A percentile compares a stretch with the other conserved stretches of the same genome.
Conservation (phyloP, 345 rosid genomes). For the Cardamine occulta region DNA sequence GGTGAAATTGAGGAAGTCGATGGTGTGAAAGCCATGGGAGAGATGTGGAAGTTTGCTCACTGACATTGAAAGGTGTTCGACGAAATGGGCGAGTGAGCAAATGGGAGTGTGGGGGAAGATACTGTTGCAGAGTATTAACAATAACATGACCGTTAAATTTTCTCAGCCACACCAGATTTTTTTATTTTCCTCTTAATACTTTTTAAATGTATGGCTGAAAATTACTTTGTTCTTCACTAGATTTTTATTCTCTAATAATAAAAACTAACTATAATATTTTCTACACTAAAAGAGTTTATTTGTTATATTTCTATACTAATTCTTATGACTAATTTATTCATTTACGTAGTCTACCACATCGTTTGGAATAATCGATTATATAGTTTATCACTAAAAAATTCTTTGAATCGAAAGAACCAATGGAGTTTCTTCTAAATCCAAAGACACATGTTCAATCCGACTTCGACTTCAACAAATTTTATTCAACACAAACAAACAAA, state of each 20-base stretch:
- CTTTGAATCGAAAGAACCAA: neutral
- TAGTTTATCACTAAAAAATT: no score
- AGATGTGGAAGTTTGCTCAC: conserved; percentile 37
- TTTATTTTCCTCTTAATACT: neutral
- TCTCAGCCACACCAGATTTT: conserved; percentile 31
- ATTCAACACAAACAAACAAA: neutral
- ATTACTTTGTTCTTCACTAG: neutral
- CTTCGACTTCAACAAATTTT: neutral
- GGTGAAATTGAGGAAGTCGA: neutral
- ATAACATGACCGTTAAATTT: conserved; percentile 30
- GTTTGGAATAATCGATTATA: no score
- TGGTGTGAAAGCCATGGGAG: conserved; percentile 39
- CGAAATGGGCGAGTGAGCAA: conserved; percentile 8
- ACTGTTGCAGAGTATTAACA: conserved; percentile 4
- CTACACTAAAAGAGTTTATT: neutral
- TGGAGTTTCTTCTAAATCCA: neutral
- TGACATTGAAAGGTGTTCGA: conserved; percentile 35
- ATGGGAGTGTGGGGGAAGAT: conserved; percentile 14
- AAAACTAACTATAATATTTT: no score
- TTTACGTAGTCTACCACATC: no score
- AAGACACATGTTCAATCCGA: neutral
- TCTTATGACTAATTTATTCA: neutral
- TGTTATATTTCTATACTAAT: neutral
- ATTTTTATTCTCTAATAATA: no score
- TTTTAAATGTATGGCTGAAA: conserved; percentile 16